Conservation (phyloP, 2,329 filamentous ascomycete genomes). For the Curvularia spicifera region DNA sequence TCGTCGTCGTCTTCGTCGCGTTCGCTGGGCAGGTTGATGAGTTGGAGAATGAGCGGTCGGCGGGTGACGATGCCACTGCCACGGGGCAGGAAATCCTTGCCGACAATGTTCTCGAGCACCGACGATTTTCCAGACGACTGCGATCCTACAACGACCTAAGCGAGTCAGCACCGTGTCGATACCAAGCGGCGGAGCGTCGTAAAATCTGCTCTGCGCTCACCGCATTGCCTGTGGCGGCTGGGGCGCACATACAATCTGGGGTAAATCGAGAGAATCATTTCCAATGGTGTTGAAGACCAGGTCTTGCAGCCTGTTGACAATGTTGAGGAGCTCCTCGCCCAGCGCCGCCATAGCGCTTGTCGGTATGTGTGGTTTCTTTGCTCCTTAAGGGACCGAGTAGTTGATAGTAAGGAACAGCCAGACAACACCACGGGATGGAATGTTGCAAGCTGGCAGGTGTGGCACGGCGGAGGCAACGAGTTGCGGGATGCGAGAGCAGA, state of each 20-base stretch:
- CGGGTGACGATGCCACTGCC: constrained; percentile 97
- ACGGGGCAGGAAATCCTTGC: constrained; percentile 93
- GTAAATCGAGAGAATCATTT: constrained; percentile 95
- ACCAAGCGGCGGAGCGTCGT: constrained; percentile 4
- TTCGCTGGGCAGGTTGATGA: constrained; percentile 90
- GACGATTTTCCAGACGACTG: constrained; percentile 99
- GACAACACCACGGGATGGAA: constrained; percentile 27
- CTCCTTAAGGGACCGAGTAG: constrained; percentile 32
- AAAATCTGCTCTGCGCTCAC: constrained; percentile 22
- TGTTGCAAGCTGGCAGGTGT: constrained; percentile 13
- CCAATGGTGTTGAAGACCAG: constrained; percentile 99
- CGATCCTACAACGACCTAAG: constrained; percentile 95
- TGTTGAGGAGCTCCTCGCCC: constrained; percentile 91
- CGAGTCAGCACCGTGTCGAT: constrained; percentile 22
- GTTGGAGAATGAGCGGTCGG: constrained; percentile 91
- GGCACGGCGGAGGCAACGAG: constrained; percentile 13
- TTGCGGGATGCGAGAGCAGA: constrained; percentile 14
- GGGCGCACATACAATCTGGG: constrained; percentile 89
- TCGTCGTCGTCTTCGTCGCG: constrained; percentile 71
- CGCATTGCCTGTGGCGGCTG: constrained; percentile 19
- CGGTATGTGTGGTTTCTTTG: constrained; percentile 23
- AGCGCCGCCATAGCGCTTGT: constrained; percentile 78
- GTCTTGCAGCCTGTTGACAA: constrained; percentile 98
- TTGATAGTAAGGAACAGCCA: constrained; percentile 33
- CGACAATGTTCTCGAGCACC: constrained; percentile 98